Evolutionary conservation across 2,329 filamentous ascomycete genomes (phyloP).

Genomic region (Sporothrix protearum): DNA sequence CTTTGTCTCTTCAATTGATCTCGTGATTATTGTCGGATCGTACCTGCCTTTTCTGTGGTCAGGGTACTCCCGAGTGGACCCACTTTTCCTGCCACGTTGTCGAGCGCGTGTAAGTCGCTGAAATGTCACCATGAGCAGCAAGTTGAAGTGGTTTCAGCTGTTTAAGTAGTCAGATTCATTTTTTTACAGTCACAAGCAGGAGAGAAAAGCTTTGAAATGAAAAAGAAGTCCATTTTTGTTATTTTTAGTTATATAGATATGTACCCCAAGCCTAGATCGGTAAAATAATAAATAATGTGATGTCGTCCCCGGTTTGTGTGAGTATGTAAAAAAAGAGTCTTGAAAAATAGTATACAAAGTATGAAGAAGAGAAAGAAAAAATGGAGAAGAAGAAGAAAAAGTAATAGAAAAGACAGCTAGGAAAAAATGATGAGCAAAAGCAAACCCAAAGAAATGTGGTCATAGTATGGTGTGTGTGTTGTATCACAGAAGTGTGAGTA

Average conservation of each 20-base stretch:
- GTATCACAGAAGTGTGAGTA: no score
- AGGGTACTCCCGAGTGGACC: neutral
- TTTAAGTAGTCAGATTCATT: no score
- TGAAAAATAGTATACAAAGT: slow-evolving; percentile 18
- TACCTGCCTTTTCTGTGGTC: neutral
- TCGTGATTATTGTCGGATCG: neutral
- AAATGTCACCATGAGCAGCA: neutral
- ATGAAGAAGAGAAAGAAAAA: slow-evolving; percentile 21
- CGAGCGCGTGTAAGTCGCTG: neutral
- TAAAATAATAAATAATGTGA: slow-evolving; percentile 8
- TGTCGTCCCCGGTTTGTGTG: slow-evolving; percentile 9
- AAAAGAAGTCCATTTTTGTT: slow-evolving; percentile 14
- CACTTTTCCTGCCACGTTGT: neutral
- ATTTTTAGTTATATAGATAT: slow-evolving; percentile 12
- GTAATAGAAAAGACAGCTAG: neutral
- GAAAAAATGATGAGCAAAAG: neutral
- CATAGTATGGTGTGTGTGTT: neutral
- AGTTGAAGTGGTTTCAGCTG: neutral
- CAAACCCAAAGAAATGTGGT: neutral
- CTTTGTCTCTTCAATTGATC: neutral
- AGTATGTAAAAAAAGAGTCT: slow-evolving; percentile 10
- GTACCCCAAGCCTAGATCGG: slow-evolving; percentile 3
- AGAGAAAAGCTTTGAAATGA: neutral
- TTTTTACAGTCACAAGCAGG: neutral
- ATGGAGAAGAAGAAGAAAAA: neutral